Percentiles rank a stretch among this genome's conserved stretches.
These are phyloP conservation scores for Claviceps sp. DNA, from an alignment of 2,329 filamentous ascomycete species.

Conservation along the genomic window DNA sequence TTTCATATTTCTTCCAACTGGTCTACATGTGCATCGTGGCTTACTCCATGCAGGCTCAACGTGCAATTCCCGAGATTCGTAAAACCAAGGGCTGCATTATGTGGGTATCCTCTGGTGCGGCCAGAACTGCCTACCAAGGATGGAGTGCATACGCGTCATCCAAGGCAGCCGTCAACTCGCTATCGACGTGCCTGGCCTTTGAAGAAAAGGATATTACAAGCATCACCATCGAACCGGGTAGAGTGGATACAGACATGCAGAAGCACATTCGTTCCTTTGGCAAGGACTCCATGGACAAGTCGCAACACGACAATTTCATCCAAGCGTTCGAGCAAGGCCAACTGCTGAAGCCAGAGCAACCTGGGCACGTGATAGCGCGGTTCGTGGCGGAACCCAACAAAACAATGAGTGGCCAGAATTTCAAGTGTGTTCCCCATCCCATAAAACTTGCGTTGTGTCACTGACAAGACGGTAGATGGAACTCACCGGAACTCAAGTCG, in stretches of 20 bases:
- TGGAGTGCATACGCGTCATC: constrained; percentile 76
- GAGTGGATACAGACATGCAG: constrained; percentile 86
- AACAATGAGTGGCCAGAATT: constrained; percentile 62
- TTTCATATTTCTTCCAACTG: not conserved
- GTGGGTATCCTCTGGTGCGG: constrained; percentile 69
- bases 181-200: constrained; percentile 55
- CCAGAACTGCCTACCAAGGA: constrained; percentile 47
- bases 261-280: constrained; percentile 56
- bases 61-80: constrained; percentile 55
- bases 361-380: constrained; percentile 74
- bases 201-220: constrained; percentile 69
- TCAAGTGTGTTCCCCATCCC: constrained; percentile 39
- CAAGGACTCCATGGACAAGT: constrained; percentile 33
- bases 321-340: constrained; percentile 55
- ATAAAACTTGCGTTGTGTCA: not conserved
- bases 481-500: constrained; percentile 31
- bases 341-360: constrained; percentile 69
- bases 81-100: constrained; percentile 57
- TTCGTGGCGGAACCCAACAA: constrained; percentile 52
- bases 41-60: constrained; percentile 44
- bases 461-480: constrained; percentile 21
- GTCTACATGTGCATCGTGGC: not conserved
- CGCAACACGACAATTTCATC: constrained; percentile 54
- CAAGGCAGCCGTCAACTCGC: constrained; percentile 73
- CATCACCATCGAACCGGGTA: constrained; percentile 62